Percentiles rank a stretch among this genome's conserved stretches.
Evolutionary conservation across 2,329 filamentous ascomycete species (phyloP).

Genomic region (Amauroascus niger): DNA sequence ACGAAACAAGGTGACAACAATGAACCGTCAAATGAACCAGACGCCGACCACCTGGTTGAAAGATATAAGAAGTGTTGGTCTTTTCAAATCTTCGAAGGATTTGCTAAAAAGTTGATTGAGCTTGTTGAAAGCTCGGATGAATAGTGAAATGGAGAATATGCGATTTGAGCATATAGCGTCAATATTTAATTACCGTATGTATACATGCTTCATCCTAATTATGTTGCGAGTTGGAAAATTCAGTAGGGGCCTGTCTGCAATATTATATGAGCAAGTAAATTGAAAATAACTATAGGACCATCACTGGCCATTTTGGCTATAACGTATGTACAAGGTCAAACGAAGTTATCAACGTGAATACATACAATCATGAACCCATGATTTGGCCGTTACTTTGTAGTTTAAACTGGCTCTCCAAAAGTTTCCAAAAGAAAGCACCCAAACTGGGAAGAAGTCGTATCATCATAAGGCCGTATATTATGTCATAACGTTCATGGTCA

Average conservation of each 20-base stretch:
- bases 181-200: background rate
- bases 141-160: background rate
- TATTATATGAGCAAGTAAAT: too few relatives aligned
- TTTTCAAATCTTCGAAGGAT: constrained; percentile 34
- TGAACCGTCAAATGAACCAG: constrained; percentile 15
- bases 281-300: too few relatives aligned
- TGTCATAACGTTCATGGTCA: background rate
- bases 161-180: background rate
- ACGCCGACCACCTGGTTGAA: constrained; percentile 32
- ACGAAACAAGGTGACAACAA: constrained; percentile 12
- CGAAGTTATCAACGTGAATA: background rate
- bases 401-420: background rate
- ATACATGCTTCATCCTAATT: background rate
- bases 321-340: too few relatives aligned
- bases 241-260: background rate
- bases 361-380: background rate
- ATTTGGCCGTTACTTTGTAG: background rate
- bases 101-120: constrained; percentile 31
- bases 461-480: background rate
- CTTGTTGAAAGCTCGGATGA: constrained; percentile 14
- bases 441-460: background rate
- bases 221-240: background rate
- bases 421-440: background rate
- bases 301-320: too few relatives aligned
- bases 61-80: constrained; percentile 39